Percentiles rank a stretch among this genome's conserved stretches.
phyloP scores from a whole-genome alignment of 2,329 filamentous ascomycete genomes.

The Colletotrichum filicis region DNA sequence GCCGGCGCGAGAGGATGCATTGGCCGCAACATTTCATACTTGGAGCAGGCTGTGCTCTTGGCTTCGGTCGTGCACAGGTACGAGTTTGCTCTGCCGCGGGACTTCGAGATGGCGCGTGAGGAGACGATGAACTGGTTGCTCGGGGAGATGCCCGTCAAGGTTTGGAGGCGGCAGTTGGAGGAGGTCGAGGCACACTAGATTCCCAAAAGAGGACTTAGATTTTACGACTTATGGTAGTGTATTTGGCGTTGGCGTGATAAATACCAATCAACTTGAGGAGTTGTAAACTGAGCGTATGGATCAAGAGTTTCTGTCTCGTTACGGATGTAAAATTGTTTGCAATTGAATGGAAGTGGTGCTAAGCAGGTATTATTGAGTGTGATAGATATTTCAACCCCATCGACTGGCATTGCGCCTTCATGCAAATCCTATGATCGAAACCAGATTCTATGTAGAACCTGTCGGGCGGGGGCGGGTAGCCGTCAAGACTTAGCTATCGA shows the following conservation, averaged over 20 bases:
- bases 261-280: background rate
- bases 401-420: no score
- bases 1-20: constrained; percentile 40
- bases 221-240: background rate
- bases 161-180: constrained; percentile 21
- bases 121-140: constrained; percentile 32
- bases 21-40: constrained; percentile 48
- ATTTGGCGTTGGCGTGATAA: background rate
- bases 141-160: constrained; percentile 29
- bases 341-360: no score
- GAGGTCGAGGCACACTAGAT: constrained; percentile 1
- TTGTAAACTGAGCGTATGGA: background rate
- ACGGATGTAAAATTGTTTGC: background rate
- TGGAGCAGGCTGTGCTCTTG: constrained; percentile 58
- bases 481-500: constrained; percentile 39
- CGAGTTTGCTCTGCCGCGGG: constrained; percentile 45
- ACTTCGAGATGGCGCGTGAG: constrained; percentile 19
- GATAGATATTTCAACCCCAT: no score
- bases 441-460: background rate
- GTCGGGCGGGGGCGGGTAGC: background rate
- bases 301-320: background rate
- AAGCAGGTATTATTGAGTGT: no score
- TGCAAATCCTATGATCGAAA: background rate
- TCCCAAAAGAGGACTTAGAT: background rate
- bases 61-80: constrained; percentile 55